Evolutionary conservation across 495 filamentous ascomycete species (phyloP).

Genomic region (Rhypophila decipiens): DNA sequence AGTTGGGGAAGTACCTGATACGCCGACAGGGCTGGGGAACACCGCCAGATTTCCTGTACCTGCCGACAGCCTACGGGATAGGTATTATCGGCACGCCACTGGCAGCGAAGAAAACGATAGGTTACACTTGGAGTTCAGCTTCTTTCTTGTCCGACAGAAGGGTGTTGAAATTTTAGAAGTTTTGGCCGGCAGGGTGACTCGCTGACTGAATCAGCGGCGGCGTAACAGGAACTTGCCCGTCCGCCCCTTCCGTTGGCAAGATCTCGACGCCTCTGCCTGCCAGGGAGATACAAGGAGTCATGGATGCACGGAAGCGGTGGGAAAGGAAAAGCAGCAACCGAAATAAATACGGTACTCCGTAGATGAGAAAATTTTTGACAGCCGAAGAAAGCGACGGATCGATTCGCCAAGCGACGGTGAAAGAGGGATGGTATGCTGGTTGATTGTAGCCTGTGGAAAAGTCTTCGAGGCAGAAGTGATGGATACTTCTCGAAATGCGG

Average conservation of each 20-base stretch:
- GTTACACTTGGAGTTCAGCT: neutral
- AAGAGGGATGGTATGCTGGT: no score
- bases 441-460: no score
- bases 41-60: neutral
- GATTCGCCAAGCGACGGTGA: no score
- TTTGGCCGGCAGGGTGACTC: neutral
- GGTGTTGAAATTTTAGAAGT: neutral
- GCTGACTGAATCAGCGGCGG: neutral
- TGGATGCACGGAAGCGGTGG: neutral
- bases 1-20: neutral
- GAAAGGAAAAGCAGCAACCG: neutral
- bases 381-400: no score
- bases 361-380: neutral
- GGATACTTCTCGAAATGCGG: neutral
- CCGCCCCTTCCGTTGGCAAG: neutral
- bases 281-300: neutral
- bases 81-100: neutral
- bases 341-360: neutral
- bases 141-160: conserved; percentile 1
- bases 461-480: no score
- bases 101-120: neutral
- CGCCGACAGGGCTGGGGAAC: neutral
- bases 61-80: neutral
- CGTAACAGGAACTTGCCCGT: neutral
- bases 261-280: neutral